Base-by-base conservation (phyloP, 164 flowering plant genomes). In the Chimonanthus salicifolius region DNA sequence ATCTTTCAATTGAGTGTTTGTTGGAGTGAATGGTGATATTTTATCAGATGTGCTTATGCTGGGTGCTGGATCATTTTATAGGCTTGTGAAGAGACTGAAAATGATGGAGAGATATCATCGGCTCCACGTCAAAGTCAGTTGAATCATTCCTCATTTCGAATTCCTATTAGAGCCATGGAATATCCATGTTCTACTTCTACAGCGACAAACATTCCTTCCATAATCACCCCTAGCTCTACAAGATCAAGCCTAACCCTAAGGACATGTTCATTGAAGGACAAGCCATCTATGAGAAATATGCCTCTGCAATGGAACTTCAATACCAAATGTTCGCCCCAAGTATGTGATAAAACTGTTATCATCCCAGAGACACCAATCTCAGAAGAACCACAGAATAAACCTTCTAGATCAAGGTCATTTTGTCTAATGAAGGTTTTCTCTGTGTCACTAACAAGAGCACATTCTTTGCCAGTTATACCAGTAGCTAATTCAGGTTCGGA, bases 231-330 rank as follows among this genome's bases (percentile, higher is more conserved):
- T 46, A 71, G 73, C 78, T 84, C 93, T 54, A 70, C 77, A 20
- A 89, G 82, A 83, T 76, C 85, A 11, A n/a, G 60, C 64, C 80
- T 91, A 64, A 93, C 96, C 0, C 96, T 92, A 13, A 83, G 88
- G 73, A 90, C 96, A 71, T 77, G 62, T 81, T 87, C 93, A 45
- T 85, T 86, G 16, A 88, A 84, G 76, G 74, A 81, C 64, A 85
- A 72, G 75, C 73, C 89, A 54, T 84, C 89, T 49, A 76, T 86
- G 76, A 89, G 75, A 78, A 87, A 79, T 82, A 65, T 90, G 77
- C 84, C 89, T 76, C 84, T 90, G 4, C 90, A 87, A 64, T 79
- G 79, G 78, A 91, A 89, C 82, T 77, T 87, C 48, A 84, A 72
- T 70, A 80, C 63, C 13, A 86, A 87, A 71, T 79, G 58, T 75